These are phyloP conservation scores for Incumbomyces lentus DNA, from an alignment of 2,329 filamentous ascomycete species.

Conservation along the genomic window DNA sequence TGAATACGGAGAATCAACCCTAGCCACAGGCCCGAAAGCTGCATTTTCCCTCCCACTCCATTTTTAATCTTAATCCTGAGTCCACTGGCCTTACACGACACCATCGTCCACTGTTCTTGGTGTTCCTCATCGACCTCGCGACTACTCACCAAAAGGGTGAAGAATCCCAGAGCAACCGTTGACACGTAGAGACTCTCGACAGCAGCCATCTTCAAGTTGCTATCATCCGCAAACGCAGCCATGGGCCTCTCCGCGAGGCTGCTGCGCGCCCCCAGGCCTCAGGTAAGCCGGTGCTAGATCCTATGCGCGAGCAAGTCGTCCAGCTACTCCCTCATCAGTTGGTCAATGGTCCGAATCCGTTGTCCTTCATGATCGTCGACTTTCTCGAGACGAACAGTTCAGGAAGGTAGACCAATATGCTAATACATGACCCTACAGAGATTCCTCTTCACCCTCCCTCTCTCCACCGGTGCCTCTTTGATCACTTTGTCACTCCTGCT, in stretches of 20 bases:
- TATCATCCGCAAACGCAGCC: constrained; percentile 6
- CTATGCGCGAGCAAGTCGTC: neutral
- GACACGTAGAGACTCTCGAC: too few relatives aligned
- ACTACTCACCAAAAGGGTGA: too few relatives aligned
- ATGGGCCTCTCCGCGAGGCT: constrained; percentile 28
- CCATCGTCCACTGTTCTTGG: too few relatives aligned
- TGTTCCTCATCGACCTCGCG: too few relatives aligned
- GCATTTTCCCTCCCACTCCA: too few relatives aligned
- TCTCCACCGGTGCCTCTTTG: constrained; percentile 76
- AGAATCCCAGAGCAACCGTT: too few relatives aligned
- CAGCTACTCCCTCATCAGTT: neutral
- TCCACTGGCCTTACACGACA: too few relatives aligned
- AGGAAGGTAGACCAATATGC: neutral
- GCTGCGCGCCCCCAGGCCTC: constrained; percentile 41
- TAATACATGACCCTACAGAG: constrained; percentile 43
- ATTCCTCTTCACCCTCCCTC: constrained; percentile 74
- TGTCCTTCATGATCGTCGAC: neutral
- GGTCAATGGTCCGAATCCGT: neutral
- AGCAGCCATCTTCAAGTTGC: too few relatives aligned
- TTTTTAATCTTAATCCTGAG: too few relatives aligned
- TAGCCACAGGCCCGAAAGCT: too few relatives aligned
- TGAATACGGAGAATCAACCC: too few relatives aligned
- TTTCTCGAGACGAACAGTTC: constrained; percentile 5
- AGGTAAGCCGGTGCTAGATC: constrained; percentile 26
- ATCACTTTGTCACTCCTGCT: constrained; percentile 74